Conservation (phyloP, 2,329 filamentous ascomycete genomes). For the Claviceps monticola region DNA sequence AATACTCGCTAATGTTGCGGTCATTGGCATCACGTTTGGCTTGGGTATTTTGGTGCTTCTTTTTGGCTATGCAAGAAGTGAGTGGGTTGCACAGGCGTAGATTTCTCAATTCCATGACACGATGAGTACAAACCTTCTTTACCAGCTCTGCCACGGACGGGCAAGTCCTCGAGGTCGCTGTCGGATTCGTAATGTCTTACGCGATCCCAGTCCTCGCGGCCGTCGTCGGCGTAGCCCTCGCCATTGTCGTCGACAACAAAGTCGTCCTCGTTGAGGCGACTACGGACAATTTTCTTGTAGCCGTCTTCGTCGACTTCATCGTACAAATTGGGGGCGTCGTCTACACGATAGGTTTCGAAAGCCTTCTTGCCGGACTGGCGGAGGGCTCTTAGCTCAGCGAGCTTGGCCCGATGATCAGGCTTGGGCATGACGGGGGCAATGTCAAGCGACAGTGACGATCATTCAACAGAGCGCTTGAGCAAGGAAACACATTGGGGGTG, state of each 20-base stretch:
- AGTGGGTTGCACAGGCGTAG: not conserved
- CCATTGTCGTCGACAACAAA: slow-evolving; percentile 98
- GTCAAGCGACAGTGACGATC: slow-evolving; percentile 7
- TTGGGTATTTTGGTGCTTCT: slow-evolving; percentile 76
- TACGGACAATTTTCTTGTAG: slow-evolving; percentile 90
- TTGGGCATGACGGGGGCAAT: slow-evolving; percentile 21
- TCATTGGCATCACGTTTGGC: slow-evolving; percentile 77
- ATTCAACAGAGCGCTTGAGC: slow-evolving; percentile 1
- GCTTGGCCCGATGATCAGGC: slow-evolving; percentile 32
- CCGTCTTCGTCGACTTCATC: slow-evolving; percentile 94
- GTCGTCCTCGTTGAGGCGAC: slow-evolving; percentile 82
- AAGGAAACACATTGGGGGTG: not conserved
- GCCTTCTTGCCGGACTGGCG: slow-evolving; percentile 84
- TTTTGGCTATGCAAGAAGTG: slow-evolving; percentile 46
- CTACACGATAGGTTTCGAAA: slow-evolving; percentile 73
- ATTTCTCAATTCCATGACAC: slow-evolving; percentile 2
- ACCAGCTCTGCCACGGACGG: slow-evolving; percentile 31
- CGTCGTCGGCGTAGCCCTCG: slow-evolving; percentile 91
- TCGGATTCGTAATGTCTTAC: slow-evolving; percentile 57
- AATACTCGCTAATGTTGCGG: slow-evolving; percentile 88
- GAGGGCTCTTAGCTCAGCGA: slow-evolving; percentile 71
- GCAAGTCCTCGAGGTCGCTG: slow-evolving; percentile 39
- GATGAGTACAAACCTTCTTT: slow-evolving; percentile 32
- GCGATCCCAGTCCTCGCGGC: slow-evolving; percentile 85
- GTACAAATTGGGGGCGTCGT: slow-evolving; percentile 75